Evolutionary conservation across 176 grass and related monocot species (phyloP), one percentile per base, ranked within the genome.

Genomic region (Ensete ventricosum): DNA sequence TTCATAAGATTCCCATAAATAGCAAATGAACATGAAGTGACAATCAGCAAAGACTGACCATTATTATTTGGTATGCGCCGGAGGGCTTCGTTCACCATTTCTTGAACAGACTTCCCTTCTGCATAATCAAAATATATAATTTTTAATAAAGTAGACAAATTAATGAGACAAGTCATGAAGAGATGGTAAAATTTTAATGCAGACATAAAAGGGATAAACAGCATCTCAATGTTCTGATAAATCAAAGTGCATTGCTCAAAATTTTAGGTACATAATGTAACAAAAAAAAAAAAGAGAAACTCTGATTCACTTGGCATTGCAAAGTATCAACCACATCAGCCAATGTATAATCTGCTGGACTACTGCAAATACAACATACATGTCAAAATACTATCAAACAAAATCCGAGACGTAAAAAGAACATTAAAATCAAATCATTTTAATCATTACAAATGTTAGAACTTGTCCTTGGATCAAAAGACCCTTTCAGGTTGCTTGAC

Each of bases 21-120:
- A 66, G n/a, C 12, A 76, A 49, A 57, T 48, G 62, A 27, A 26
- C 49, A 70, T 69, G 1, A 51, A 84, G 57, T 73, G n/a, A 4
- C 50, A 54, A 11, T 65, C 50, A 67, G 69, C 2, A 21, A 73
- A 68, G 86, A 74, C 90, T 80, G 84, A 97, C 94, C 94, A 17
- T 77, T 88, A 14, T 20, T 78, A 66, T 97, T 97, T 43, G 94
- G 94, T 26, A 97, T 86, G 68, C 26, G 79, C 80, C 75, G 84
- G 14, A 97, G 88, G 72, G 94, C 90, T 91, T 97, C 90, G 70
- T 97, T 75, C 63, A 97, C 88, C 94, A 93, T 97, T 84, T 93
- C 62, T 72, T 97, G 90, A 71, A 93, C 94, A 79, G 88, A 97
- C 83, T 97, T 97, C 52, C 94, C 94, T 87, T 97, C 94, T 97